These are phyloP conservation scores for Starmera dryadoides DNA, from an alignment of 805 yeast species.

Conservation along the genomic window DNA sequence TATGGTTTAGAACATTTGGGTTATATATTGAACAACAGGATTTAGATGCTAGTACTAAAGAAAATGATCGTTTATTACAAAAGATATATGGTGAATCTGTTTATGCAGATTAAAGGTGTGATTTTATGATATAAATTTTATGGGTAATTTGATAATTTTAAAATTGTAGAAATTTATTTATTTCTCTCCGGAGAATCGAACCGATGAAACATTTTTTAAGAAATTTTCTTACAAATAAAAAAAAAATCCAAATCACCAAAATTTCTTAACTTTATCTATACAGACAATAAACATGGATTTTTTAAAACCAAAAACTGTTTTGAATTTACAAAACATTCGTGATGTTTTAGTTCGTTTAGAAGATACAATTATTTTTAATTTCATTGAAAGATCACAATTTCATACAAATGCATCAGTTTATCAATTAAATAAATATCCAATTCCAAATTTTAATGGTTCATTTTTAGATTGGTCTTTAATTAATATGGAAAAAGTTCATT, in stretches of 20 bases:
- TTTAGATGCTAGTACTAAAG: slow-evolving; percentile 32
- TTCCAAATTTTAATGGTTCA: slow-evolving; percentile 69
- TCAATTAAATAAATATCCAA: slow-evolving; percentile 42
- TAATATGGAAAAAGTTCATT: slow-evolving; percentile 66
- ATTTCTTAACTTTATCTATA: neutral
- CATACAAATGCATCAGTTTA: slow-evolving; percentile 71
- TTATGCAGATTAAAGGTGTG: neutral
- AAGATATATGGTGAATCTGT: slow-evolving; percentile 54
- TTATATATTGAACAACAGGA: slow-evolving; percentile 22
- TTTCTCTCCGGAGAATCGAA: too few relatives aligned
- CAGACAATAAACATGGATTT: slow-evolving; percentile 57
- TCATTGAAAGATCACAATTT: slow-evolving; percentile 91
- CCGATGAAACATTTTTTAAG: too few relatives aligned
- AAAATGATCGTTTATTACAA: slow-evolving; percentile 76
- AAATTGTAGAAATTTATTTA: too few relatives aligned
- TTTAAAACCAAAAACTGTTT: slow-evolving; percentile 71
- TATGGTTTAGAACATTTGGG: slow-evolving; percentile 43
- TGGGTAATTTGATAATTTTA: too few relatives aligned
- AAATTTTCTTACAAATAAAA: too few relatives aligned
- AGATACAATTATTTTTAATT: slow-evolving; percentile 86
- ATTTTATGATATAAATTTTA: too few relatives aligned
- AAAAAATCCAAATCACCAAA: neutral
- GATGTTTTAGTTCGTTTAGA: slow-evolving; percentile 87
- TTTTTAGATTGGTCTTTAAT: slow-evolving; percentile 81
- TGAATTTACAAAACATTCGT: slow-evolving; percentile 77